Conservation (phyloP, 768 basidiomycete species). For the Sutorius australiensis region DNA sequence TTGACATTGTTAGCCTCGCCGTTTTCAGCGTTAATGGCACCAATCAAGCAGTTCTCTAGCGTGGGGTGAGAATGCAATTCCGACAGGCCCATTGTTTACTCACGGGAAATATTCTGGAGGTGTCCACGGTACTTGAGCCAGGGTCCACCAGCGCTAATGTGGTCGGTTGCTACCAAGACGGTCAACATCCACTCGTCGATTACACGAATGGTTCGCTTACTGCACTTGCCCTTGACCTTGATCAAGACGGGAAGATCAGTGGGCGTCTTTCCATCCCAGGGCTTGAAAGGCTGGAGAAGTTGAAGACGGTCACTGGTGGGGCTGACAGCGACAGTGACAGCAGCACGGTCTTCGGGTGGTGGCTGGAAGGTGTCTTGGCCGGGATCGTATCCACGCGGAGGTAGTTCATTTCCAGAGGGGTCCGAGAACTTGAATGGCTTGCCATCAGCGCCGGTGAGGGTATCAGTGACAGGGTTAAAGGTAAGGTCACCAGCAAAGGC, state of each 20-base stretch:
- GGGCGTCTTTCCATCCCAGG: conserved; percentile 93
- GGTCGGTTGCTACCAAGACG: conserved; percentile 65
- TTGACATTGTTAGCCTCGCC: conserved; percentile 94
- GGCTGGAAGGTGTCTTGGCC: conserved; percentile 97
- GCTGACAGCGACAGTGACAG: conserved; percentile 82
- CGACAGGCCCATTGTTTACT: conserved; percentile 23
- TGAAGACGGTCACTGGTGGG: conserved; percentile 89
- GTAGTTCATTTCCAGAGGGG: conserved; percentile 88
- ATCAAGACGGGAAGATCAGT: conserved; percentile 88
- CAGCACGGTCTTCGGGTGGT: conserved; percentile 80
- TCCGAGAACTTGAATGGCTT: conserved; percentile 97
- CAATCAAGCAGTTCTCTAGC: conserved; percentile 93
- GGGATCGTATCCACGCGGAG: conserved; percentile 92
- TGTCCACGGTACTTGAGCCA: conserved; percentile 99
- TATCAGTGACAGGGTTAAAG: conserved; percentile 96
- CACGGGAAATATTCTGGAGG: conserved; percentile 95
- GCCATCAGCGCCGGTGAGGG: conserved; percentile 84
- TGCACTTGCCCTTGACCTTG: conserved; percentile 99
- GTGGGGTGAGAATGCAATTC: conserved; percentile 4
- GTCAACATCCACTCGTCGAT: background rate
- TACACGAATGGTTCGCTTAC: conserved; percentile 41
- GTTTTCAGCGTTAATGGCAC: conserved; percentile 94
- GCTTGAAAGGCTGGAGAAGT: conserved; percentile 80
- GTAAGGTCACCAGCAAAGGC: conserved; percentile 90
- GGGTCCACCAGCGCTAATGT: conserved; percentile 96